Conservation (phyloP, 208 protist species). For the Herpetomonas samuelpessoai region DNA sequence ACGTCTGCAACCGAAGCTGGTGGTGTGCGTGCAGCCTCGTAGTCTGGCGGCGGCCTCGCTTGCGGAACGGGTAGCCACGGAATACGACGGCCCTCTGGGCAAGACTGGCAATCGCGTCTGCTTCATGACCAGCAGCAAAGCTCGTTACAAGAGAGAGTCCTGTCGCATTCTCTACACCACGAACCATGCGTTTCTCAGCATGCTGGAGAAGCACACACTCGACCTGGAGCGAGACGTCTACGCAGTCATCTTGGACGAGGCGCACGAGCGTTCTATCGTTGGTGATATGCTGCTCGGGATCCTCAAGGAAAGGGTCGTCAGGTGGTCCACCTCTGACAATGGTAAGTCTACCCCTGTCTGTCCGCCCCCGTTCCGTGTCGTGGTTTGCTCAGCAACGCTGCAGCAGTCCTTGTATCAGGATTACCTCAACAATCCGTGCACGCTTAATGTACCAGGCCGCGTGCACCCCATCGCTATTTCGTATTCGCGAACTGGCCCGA, state of each 20-base stretch:
- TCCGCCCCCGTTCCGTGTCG: slow-evolving; percentile 72
- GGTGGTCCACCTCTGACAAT: too few relatives aligned
- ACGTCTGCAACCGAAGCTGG: slow-evolving; percentile 1
- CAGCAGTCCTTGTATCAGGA: slow-evolving; percentile 86
- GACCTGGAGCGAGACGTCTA: slow-evolving; percentile 43
- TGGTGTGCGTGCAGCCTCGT: slow-evolving; percentile 94
- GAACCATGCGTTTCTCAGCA: slow-evolving; percentile 5
- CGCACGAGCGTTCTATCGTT: slow-evolving; percentile 97
- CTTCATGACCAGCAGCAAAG: slow-evolving; percentile 41
- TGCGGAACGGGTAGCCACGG: slow-evolving; percentile 93
- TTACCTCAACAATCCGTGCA: slow-evolving; percentile 92
- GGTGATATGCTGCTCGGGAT: slow-evolving; percentile 97
- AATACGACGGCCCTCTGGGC: slow-evolving; percentile 91
- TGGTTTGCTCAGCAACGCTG: slow-evolving; percentile 95
- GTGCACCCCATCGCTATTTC: slow-evolving; percentile 63
- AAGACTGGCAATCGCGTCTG: slow-evolving; percentile 79
- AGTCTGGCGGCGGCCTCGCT: slow-evolving; percentile 96
- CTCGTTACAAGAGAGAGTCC: background rate
- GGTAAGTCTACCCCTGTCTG: too few relatives aligned
- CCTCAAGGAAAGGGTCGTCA: slow-evolving; percentile 82
- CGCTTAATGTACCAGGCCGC: slow-evolving; percentile 93
- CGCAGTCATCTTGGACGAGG: slow-evolving; percentile 98
- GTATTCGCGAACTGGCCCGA: slow-evolving; percentile 28
- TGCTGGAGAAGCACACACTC: background rate
- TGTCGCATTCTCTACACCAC: slow-evolving; percentile 16